Percentiles rank a stretch among this genome's conserved stretches.
Conservation (phyloP, 306 rosid species). For the Cicer judaicum region DNA sequence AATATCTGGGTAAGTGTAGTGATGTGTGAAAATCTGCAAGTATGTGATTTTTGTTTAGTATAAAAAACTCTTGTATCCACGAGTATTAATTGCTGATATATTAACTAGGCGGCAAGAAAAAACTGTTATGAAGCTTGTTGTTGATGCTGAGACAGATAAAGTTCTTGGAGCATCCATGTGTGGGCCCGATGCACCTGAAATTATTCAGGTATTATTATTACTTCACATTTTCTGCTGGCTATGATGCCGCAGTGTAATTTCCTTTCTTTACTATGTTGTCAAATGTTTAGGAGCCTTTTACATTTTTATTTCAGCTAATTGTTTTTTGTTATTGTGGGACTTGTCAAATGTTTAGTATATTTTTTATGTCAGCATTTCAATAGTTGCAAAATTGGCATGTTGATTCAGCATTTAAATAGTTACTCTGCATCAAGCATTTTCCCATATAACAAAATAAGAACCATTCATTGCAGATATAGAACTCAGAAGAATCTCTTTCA, state of each 20-base stretch:
- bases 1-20: constrained; percentile 79
- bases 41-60: background rate
- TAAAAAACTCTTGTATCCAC: background rate
- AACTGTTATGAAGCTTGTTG: constrained; percentile 89
- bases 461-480: too few species aligned
- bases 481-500: too few species aligned
- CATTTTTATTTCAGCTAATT: background rate
- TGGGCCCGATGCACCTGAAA: constrained; percentile 96
- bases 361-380: too few species aligned
- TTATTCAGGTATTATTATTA: constrained; percentile 72
- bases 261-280: background rate
- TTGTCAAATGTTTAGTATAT: too few species aligned
- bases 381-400: too few species aligned
- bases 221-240: constrained; percentile 19
- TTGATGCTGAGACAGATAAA: constrained; percentile 84
- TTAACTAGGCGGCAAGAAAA: constrained; percentile 87
- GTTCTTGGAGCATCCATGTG: constrained; percentile 94
- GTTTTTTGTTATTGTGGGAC: background rate
- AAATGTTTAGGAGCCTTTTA: background rate
- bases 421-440: too few species aligned
- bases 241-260: constrained; percentile 18
- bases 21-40: background rate
- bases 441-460: too few species aligned
- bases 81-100: constrained; percentile 33
- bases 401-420: too few species aligned